A percentile compares a stretch with the other conserved stretches of the same genome.
phyloP scores from a whole-genome alignment of 2,329 filamentous ascomycete genomes.

The Aspergillus awamori region DNA sequence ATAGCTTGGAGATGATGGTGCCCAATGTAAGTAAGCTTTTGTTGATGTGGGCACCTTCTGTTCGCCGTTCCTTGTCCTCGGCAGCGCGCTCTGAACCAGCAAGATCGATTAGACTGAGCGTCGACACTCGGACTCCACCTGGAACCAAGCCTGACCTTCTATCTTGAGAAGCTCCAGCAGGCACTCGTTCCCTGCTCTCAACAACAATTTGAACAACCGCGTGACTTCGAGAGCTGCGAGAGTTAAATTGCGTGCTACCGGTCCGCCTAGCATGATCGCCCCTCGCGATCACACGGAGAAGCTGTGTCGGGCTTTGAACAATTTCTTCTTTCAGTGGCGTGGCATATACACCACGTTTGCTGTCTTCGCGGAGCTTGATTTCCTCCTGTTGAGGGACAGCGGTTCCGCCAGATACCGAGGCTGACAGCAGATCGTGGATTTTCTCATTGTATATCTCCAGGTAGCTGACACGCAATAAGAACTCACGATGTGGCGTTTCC shows the following conservation, averaged over 20 bases:
- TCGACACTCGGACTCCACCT: constrained; percentile 92
- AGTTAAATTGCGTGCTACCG: constrained; percentile 95
- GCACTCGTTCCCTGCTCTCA: constrained; percentile 85
- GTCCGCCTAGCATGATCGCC: constrained; percentile 89
- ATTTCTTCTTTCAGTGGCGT: constrained; percentile 97
- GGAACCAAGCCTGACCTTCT: constrained; percentile 73
- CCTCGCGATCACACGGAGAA: constrained; percentile 89
- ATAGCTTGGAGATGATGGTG: constrained; percentile 92
- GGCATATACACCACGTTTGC: constrained; percentile 94
- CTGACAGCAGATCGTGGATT: constrained; percentile 89
- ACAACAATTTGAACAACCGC: constrained; percentile 98
- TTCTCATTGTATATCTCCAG: constrained; percentile 98
- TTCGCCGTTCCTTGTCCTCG: constrained; percentile 88
- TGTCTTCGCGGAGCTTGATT: constrained; percentile 95
- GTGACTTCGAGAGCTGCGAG: constrained; percentile 94
- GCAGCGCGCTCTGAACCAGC: constrained; percentile 95
- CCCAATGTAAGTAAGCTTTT: constrained; percentile 94
- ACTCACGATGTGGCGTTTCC: constrained; percentile 92
- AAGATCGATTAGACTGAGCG: constrained; percentile 91
- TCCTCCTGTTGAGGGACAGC: constrained; percentile 73
- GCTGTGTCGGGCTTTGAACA: constrained; percentile 93
- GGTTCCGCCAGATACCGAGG: constrained; percentile 62
- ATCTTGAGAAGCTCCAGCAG: constrained; percentile 56
- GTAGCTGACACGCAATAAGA: constrained; percentile 93
- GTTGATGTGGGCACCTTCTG: constrained; percentile 97